Percentiles rank a stretch among this genome's conserved stretches.
Evolutionary conservation across 1,284 basidiomycete genomes (phyloP).

Genomic region (Fomitopsis schrenkii): DNA sequence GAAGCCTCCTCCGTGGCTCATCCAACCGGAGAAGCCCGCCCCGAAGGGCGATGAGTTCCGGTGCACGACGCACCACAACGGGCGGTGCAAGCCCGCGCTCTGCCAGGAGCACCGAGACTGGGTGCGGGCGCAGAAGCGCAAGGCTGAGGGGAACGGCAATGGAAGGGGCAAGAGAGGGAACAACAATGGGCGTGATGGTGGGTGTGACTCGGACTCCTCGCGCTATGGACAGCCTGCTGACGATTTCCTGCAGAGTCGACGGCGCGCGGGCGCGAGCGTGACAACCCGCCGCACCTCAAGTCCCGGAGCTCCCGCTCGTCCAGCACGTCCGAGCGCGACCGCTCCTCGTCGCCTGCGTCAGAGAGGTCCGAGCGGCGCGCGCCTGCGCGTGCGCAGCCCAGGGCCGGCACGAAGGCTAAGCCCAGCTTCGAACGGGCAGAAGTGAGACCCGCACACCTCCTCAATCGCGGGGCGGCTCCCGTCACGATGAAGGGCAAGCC

Average conservation of each 20-base stretch:
- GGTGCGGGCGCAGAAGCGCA: slow-evolving; percentile 6
- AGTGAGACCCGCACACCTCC: neutral
- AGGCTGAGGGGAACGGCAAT: neutral
- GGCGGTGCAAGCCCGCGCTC: slow-evolving; percentile 21
- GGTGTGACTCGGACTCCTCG: neutral
- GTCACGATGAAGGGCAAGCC: neutral
- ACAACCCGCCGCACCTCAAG: neutral
- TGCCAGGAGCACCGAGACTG: slow-evolving; percentile 18
- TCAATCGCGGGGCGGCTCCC: neutral
- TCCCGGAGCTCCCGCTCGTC: neutral
- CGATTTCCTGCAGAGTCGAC: neutral
- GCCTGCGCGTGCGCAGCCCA: neutral
- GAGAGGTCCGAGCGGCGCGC: neutral
- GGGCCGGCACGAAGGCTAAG: neutral
- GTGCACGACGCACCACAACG: slow-evolving; percentile 18
- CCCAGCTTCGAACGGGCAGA: neutral
- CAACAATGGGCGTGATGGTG: neutral
- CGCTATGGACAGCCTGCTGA: neutral
- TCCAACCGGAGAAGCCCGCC: neutral
- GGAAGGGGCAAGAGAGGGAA: neutral
- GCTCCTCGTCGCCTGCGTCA: neutral
- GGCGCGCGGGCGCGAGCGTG: neutral
- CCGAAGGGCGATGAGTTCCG: neutral
- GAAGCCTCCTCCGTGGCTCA: neutral
- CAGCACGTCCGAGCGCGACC: neutral